Evolutionary conservation across 2,329 filamentous ascomycete genomes (phyloP), one percentile per base, ranked within the genome.

Genomic region (Teratosphaeria zuluensis): DNA sequence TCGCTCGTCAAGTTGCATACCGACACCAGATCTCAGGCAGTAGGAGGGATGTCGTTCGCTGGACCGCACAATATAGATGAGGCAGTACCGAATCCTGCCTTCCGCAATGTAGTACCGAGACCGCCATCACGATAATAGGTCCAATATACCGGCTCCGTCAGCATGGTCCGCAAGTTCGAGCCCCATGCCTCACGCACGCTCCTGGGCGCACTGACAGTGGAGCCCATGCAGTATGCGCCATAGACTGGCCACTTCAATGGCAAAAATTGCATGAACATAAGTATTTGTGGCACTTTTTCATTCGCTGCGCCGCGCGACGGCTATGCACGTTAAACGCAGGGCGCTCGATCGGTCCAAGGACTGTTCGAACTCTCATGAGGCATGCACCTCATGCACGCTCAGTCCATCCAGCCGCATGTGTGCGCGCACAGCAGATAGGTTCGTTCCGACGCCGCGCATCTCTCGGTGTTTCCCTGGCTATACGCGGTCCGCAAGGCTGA

Each of bases 261-360:
- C 52, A 53, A 33, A 33, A 14, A 24, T 16, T 55, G 59, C 57
- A 59, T 61, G 57, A 57, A 59, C 56, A 30, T 16, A 24, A 16
- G 56, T 55, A 56, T 52, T 46, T 61, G 59, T 61, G 59, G 59
- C 59, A 61, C 53, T 33, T 42, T 35, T 42, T 57, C 57, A 61
- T 55, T 61, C 33, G 59, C 54, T 56, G 57, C 42, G n/a, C 53
- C 54, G n/a, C 54, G 48, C 57, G 19, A 14, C 35, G 35, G n/a
- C 28, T 19, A 54, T 54, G 56, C 59, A 59, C 33, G 35, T 33
- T 12, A 6, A 52, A 59, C 21, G 58, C 58, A 59, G 54, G 54
- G 55, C 24, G 30, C 48, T 56, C 48, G 55, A 56, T 46, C 31
- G n/a, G 21, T 31, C 52, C 42, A 48, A 16, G 6, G 16, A 48